Evolutionary conservation across 179 eudicot species (phyloP), one percentile per base, ranked within the genome.

Genomic region (Patellifolia procumbens): DNA sequence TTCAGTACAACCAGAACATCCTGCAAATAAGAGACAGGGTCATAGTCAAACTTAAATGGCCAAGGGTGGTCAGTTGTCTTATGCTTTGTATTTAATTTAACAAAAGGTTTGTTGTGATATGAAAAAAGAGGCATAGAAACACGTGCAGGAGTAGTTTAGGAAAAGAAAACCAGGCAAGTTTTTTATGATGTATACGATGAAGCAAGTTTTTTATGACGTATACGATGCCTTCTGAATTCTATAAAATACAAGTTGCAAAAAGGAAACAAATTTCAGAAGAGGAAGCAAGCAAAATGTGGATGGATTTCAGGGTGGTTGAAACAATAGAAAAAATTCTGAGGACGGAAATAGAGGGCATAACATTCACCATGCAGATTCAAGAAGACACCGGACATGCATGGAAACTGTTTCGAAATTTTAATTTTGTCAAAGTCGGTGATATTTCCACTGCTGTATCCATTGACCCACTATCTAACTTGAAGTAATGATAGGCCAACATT

Each of bases 1-100:
- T 89, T 94, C 60, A 94, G 70, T 28, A 77, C 79, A 31, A 84
- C 88, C 83, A 92, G 78, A 79, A 81, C 86, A 84, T 90, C 97
- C 98, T 94, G 87, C 73, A 64, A 77, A 62, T 39, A 62, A 9
- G 53, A 70, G 5, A 46, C 12, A 59, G 62, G 55, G 43, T 35
- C 28, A 13, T 43, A 67, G 70, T 58, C 58, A 74, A 42, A 29
- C 37, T 32, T 0, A 29, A 32, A 20, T 46, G 34, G 51, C 45
- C 45, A 22, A 31, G 16, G 32, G 16, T 17, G 5, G 45, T 16
- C 16, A 28, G 31, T 34, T 20, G 56, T 51, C 29, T 65, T 10
- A 69, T 24, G 37, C 46, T 29, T 20, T 16, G 63, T 22, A 35
- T 35, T 1, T 69, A 12, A 51, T 24, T 5, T 11, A 10, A 35